A percentile compares a stretch with the other conserved stretches of the same genome.
Conservation (phyloP, 305 asterid species). For the Fraxinus nigra region DNA sequence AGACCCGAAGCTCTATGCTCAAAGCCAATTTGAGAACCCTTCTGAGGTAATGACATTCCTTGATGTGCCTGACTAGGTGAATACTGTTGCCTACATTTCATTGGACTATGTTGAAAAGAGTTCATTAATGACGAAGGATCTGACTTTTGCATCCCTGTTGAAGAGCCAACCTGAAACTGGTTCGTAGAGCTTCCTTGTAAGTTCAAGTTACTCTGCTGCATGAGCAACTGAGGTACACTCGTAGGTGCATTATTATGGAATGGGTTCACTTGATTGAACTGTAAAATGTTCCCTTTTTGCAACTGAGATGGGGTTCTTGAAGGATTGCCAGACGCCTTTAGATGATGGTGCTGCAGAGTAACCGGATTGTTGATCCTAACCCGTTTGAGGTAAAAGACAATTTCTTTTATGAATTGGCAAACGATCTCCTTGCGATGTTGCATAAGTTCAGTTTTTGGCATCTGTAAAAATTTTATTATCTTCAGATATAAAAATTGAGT, state of each 20-base stretch:
- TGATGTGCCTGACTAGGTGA: slow-evolving; percentile 15
- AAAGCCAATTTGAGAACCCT: slow-evolving; percentile 15
- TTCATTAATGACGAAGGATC: slow-evolving; percentile 18
- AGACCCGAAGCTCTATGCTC: slow-evolving; percentile 23
- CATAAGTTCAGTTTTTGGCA: slow-evolving; percentile 30
- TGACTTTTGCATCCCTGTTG: slow-evolving; percentile 13
- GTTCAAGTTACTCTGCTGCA: slow-evolving; percentile 23
- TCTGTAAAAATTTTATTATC: slow-evolving; percentile 19
- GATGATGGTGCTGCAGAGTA: slow-evolving; percentile 21
- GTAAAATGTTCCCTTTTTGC: slow-evolving; percentile 30
- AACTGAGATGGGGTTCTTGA: slow-evolving; percentile 25
- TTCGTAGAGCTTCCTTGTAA: slow-evolving; percentile 24
- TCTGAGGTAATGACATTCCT: slow-evolving; percentile 22
- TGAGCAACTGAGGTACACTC: slow-evolving; percentile 16
- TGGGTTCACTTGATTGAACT: slow-evolving; percentile 11
- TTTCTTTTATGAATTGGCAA: slow-evolving; percentile 11
- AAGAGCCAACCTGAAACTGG: slow-evolving; percentile 25
- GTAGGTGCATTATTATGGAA: slow-evolving; percentile 14
- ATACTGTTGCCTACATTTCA: slow-evolving; percentile 25
- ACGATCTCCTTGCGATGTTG: slow-evolving; percentile 24
- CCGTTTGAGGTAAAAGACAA: background rate
- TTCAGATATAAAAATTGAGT: background rate
- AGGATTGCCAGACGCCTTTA: slow-evolving; percentile 23
- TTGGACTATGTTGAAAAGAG: slow-evolving; percentile 19
- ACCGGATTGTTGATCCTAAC: background rate